Evolutionary conservation across 2,329 filamentous ascomycete genomes (phyloP).

Genomic region (Ascochyta clinopodiicola): DNA sequence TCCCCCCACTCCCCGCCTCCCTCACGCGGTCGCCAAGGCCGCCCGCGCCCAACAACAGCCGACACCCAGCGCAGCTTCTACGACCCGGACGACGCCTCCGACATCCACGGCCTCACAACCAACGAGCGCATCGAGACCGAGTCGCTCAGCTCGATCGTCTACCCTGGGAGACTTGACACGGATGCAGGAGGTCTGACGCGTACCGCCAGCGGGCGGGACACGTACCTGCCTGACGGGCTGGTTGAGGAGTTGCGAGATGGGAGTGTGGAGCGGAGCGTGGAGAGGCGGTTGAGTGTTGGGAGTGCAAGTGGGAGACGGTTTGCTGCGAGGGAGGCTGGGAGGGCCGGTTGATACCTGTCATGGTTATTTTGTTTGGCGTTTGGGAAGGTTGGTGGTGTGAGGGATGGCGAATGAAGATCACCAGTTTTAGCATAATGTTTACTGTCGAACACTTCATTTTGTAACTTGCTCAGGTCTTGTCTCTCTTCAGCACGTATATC

Average conservation of each 20-base stretch:
- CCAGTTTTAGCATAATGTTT: too few species aligned
- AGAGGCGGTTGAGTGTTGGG: not conserved
- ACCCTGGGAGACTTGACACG: slow-evolving; percentile 7
- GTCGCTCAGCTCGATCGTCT: slow-evolving; percentile 1
- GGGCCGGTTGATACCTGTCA: not conserved
- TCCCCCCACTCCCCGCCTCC: not conserved
- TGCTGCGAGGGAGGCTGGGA: slow-evolving; percentile 8
- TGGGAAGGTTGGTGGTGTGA: too few species aligned
- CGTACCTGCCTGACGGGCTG: slow-evolving; percentile 18
- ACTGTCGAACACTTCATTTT: too few species aligned
- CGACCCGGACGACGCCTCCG: not conserved
- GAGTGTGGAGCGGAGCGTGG: slow-evolving; percentile 3
- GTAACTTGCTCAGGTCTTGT: too few species aligned
- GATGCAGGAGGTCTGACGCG: slow-evolving; percentile 1
- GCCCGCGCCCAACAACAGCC: slow-evolving; percentile 1
- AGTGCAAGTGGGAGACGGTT: not conserved
- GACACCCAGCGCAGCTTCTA: slow-evolving; percentile 10
- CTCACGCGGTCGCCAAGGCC: slow-evolving; percentile 3
- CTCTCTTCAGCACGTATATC: too few species aligned
- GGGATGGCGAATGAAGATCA: not conserved
- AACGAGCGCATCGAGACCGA: not conserved
- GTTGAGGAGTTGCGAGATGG: slow-evolving; percentile 4
- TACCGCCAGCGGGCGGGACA: slow-evolving; percentile 14
- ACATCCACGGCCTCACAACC: slow-evolving; percentile 3
- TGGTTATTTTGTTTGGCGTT: not conserved